Percentiles rank a stretch among this genome's conserved stretches.
phyloP scores from a whole-genome alignment of 495 filamentous ascomycete species.

The Hyaloscypha hepaticicola region DNA sequence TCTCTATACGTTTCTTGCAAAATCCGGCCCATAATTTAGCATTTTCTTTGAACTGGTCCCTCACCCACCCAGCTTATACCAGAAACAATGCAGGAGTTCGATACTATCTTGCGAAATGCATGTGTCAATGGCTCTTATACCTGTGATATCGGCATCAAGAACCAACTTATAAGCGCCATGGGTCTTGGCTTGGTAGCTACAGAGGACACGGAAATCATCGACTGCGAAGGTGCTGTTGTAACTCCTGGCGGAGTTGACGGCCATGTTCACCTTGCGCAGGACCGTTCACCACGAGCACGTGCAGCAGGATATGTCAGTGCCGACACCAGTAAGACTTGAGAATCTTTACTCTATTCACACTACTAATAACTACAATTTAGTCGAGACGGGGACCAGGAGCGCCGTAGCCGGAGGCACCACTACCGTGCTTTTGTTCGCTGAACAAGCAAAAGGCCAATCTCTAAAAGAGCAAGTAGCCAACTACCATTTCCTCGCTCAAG shows the following conservation, averaged over 20 bases:
- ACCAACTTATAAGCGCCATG: neutral
- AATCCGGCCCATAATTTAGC: too few relatives aligned
- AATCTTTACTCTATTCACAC: neutral
- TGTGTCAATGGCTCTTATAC: neutral
- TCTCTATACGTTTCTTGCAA: too few relatives aligned
- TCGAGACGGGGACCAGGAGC: neutral
- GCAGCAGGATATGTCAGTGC: neutral
- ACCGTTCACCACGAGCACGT: neutral
- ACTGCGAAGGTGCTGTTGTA: neutral
- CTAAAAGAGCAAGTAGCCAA: neutral
- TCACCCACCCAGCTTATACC: neutral
- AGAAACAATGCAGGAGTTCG: neutral
- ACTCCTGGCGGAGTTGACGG: neutral
- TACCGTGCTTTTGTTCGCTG: neutral
- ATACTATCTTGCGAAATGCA: neutral
- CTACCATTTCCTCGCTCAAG: neutral
- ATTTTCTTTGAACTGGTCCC: too few relatives aligned
- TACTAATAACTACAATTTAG: neutral
- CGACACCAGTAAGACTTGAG: neutral
- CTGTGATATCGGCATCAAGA: neutral
- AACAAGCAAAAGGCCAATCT: neutral
- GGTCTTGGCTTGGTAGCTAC: neutral
- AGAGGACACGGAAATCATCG: neutral
- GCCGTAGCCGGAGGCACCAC: neutral
- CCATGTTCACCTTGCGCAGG: constrained; percentile 1